Percentiles rank a stretch among this genome's conserved stretches.
phyloP scores from a whole-genome alignment of 371 early-diverging fungal genomes.

The Haplosporangium sp. region DNA sequence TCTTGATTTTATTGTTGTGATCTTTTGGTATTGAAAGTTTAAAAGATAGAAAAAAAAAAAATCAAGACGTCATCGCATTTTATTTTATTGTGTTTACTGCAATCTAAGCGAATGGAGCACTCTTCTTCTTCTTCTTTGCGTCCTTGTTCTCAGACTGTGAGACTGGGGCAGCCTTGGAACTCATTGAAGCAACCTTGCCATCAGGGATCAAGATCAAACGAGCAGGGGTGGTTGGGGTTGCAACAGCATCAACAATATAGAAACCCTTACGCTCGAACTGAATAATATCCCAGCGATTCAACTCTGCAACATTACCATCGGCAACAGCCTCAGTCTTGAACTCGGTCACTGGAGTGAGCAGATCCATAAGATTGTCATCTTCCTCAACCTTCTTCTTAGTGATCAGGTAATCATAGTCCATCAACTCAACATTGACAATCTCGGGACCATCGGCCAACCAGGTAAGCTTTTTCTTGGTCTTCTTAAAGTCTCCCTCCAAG shows the following conservation, averaged over 20 bases:
- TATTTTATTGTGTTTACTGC: too few species aligned
- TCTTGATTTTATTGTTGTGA: too few species aligned
- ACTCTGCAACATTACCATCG: constrained; percentile 74
- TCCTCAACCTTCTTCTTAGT: constrained; percentile 98
- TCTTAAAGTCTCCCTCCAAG: constrained; percentile 97
- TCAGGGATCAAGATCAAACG: constrained; percentile 94
- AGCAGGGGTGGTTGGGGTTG: constrained; percentile 58
- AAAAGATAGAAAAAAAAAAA: too few species aligned
- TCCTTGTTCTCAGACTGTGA: constrained; percentile 39
- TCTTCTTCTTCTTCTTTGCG: constrained; percentile 29
- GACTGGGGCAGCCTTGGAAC: constrained; percentile 72
- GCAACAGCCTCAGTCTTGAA: constrained; percentile 78
- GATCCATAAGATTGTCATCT: constrained; percentile 87
- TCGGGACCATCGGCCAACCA: constrained; percentile 88
- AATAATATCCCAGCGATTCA: constrained; percentile 75
- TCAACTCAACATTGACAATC: constrained; percentile 74
- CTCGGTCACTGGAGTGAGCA: constrained; percentile 91
- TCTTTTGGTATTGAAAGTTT: too few species aligned
- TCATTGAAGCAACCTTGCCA: constrained; percentile 59
- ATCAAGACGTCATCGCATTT: too few species aligned
- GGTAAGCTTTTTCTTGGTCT: constrained; percentile 99
- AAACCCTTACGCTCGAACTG: too few species aligned
- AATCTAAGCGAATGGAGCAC: background rate
- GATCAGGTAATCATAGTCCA: constrained; percentile 96
- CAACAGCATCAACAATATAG: constrained; percentile 66